A percentile compares a stretch with the other conserved stretches of the same genome.
Conservation (phyloP, 2,329 filamentous ascomycete species). For the Pseudogymnoascus sp. region DNA sequence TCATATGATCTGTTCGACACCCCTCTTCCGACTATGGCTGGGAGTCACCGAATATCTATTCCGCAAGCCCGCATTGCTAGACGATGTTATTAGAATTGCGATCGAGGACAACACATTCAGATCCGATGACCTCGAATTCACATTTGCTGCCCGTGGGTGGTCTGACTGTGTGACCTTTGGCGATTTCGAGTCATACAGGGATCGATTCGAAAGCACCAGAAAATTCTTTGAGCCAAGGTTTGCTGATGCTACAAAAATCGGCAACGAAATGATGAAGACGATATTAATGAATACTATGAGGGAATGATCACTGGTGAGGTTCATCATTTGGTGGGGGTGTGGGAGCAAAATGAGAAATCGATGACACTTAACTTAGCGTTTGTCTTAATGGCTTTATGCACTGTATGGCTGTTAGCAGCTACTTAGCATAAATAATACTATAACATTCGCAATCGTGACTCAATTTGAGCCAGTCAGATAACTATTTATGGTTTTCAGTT, state of each 20-base stretch:
- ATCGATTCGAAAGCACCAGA: constrained; percentile 86
- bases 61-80: constrained; percentile 69
- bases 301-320: background rate
- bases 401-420: background rate
- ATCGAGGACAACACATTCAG: constrained; percentile 86
- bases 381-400: constrained; percentile 1
- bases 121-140: constrained; percentile 95
- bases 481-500: background rate
- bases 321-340: background rate
- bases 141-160: constrained; percentile 93
- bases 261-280: constrained; percentile 95
- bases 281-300: constrained; percentile 71
- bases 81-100: constrained; percentile 77
- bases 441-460: background rate
- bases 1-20: constrained; percentile 99
- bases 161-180: constrained; percentile 86
- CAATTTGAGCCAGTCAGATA: background rate
- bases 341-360: background rate
- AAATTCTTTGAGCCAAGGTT: constrained; percentile 87
- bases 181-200: constrained; percentile 86
- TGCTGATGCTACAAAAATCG: constrained; percentile 74
- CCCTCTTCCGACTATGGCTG: constrained; percentile 91
- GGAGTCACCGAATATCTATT: constrained; percentile 97
- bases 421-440: background rate
- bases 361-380: background rate